Conservation (phyloP, 352 stramenopile species). For the Pythium folliculosum region DNA sequence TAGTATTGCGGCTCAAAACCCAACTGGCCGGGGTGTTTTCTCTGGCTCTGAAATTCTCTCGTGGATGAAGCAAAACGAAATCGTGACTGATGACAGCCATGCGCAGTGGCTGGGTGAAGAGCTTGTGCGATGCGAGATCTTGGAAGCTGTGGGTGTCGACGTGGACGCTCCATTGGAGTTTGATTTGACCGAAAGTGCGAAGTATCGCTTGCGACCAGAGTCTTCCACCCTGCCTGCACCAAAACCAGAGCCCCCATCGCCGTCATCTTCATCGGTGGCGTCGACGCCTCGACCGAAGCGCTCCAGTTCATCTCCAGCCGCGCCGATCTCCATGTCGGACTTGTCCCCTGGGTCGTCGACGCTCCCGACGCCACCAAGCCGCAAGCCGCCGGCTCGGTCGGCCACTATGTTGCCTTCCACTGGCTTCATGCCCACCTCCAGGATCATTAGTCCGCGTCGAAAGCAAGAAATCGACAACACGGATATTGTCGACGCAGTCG, state of each 20-base stretch:
- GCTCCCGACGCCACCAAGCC: neutral
- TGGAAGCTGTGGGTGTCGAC: conserved; percentile 35
- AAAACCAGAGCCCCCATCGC: neutral
- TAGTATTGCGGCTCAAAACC: conserved; percentile 48
- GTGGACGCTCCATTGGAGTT: conserved; percentile 16
- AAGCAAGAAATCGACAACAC: conserved; percentile 22
- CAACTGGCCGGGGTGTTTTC: conserved; percentile 49
- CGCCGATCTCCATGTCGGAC: neutral
- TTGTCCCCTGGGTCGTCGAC: neutral
- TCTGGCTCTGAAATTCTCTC: conserved; percentile 59
- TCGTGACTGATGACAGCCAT: conserved; percentile 69
- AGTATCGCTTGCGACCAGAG: conserved; percentile 22
- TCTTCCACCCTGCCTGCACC: neutral
- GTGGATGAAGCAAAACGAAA: conserved; percentile 82
- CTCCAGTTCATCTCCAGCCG: conserved; percentile 15
- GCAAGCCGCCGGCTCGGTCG: conserved; percentile 4
- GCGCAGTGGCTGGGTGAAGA: conserved; percentile 77
- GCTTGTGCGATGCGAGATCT: conserved; percentile 56
- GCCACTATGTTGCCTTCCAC: conserved; percentile 8
- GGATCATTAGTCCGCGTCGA: conserved; percentile 30
- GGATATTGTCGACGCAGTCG: conserved; percentile 21
- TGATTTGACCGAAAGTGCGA: neutral
- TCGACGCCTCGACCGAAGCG: conserved; percentile 22
- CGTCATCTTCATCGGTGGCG: conserved; percentile 3
- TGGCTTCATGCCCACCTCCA: conserved; percentile 3